Percentiles rank a stretch among this genome's conserved stretches.
Conservation (phyloP, 2,329 filamentous ascomycete genomes). For the Pseudocercospora musae region DNA sequence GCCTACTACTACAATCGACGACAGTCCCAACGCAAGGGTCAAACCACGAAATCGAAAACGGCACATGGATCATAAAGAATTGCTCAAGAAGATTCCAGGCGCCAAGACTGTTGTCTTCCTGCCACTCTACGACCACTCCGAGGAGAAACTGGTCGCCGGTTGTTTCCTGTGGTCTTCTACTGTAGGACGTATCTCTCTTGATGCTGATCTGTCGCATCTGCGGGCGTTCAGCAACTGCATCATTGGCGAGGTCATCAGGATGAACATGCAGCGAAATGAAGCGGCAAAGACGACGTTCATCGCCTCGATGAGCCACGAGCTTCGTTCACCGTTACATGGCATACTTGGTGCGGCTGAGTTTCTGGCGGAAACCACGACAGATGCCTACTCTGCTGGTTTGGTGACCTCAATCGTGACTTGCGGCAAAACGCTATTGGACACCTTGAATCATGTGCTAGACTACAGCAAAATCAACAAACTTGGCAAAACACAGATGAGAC, state of each 20-base stretch:
- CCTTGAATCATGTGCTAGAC: slow-evolving; percentile 44
- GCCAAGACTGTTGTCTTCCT: slow-evolving; percentile 49
- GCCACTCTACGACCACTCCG: slow-evolving; percentile 51
- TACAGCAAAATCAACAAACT: slow-evolving; percentile 43
- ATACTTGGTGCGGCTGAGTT: slow-evolving; percentile 51
- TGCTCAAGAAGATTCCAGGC: slow-evolving; percentile 38
- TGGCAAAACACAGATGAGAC: slow-evolving; percentile 25
- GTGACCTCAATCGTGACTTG: slow-evolving; percentile 50
- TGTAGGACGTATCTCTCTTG: slow-evolving; percentile 39
- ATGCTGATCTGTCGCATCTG: slow-evolving; percentile 43
- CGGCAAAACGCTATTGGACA: slow-evolving; percentile 49
- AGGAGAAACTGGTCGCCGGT: slow-evolving; percentile 43
- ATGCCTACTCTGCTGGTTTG: slow-evolving; percentile 42
- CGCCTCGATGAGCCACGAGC: slow-evolving; percentile 52
- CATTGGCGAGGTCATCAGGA: slow-evolving; percentile 39
- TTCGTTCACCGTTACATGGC: slow-evolving; percentile 48
- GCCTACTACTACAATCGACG: slow-evolving; percentile 38
- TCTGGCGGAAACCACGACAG: slow-evolving; percentile 44
- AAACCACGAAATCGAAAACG: slow-evolving; percentile 29
- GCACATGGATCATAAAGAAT: slow-evolving; percentile 37
- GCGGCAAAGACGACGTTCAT: slow-evolving; percentile 53
- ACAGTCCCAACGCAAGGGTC: slow-evolving; percentile 30
- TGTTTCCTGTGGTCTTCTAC: slow-evolving; percentile 47
- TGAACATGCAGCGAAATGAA: slow-evolving; percentile 41
- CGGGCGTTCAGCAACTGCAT: slow-evolving; percentile 41